phyloP scores from a whole-genome alignment of 129 eudicot species.

The Tagetes patula region DNA sequence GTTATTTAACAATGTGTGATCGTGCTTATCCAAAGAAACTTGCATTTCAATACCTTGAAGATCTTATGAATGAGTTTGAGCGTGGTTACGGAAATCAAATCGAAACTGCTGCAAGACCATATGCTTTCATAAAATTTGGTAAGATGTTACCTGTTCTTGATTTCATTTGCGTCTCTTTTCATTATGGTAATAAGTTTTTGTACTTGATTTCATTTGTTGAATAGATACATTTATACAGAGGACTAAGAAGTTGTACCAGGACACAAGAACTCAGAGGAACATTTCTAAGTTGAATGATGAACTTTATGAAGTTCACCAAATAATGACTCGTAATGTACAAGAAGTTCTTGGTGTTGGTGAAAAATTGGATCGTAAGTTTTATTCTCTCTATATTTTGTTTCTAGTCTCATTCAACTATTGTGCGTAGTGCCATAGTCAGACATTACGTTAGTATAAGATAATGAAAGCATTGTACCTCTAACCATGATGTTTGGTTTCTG shows the following conservation, averaged over 20 bases:
- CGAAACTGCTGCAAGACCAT: constrained; percentile 98
- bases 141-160: constrained; percentile 18
- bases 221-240: constrained; percentile 87
- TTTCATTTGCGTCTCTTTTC: not conserved
- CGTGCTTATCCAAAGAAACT: constrained; percentile 99
- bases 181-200: not conserved
- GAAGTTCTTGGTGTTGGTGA: constrained; percentile 99
- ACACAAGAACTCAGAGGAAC: constrained; percentile 94
- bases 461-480: not conserved
- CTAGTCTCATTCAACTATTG: constrained; percentile 1
- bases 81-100: constrained; percentile 92
- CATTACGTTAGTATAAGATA: not conserved
- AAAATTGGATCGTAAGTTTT: constrained; percentile 95
- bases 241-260: constrained; percentile 97
- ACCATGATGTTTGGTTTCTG: constrained; percentile 9
- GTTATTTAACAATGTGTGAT: constrained; percentile 98
- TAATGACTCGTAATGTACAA: constrained; percentile 98
- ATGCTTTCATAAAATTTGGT: constrained; percentile 98
- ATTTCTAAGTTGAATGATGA: constrained; percentile 94
- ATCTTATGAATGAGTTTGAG: constrained; percentile 92
- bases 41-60: constrained; percentile 94
- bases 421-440: not conserved
- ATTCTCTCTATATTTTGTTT: not conserved
- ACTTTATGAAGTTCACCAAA: constrained; percentile 98
- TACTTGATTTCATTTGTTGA: constrained; percentile 20